Base-by-base conservation (phyloP, 1,139 yeast species). In the Ogataea hybrid region DNA sequence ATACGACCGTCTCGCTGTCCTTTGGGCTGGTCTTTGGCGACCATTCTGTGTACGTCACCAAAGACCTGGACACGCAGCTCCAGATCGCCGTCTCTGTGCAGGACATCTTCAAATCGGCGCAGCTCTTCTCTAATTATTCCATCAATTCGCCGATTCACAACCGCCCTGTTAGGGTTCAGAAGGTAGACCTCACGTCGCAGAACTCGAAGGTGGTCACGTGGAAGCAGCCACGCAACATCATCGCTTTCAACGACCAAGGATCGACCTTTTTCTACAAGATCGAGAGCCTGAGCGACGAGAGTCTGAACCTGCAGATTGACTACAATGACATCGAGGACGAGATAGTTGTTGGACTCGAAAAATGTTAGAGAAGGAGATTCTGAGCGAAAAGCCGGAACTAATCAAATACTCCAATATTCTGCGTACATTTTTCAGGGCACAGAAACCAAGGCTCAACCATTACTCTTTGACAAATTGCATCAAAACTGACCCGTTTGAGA, bases 191-290 rank as follows among this genome's bases (percentile, higher is more conserved):
- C 33, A 45, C 23, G 2, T 50, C 61, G 2, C 42, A 56, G 1
- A 68, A 72, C 7, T 53, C 56, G 3, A 28, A 22, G 5, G 47
- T 57, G 17, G 46, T 50, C 27, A 47, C 60, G 0, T 58, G 62
- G 56, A 41, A 52, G 11, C 52, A 54, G 8, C 57, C 77, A 16
- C 41, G 44, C 29, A 50, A 57, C 41, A 41, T 61, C 1, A 64
- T 81, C 27, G 81, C 87, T 0, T 78, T 75, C 56, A 76, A 77
- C 4, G 88, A 81, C n/a, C 89, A 85, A 44, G 85, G 89, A 0
- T 78, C 79, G 0, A 72, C 79, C 1, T 74, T 73, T 37, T 79
- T 83, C 46, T 86, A 75, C 59, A 71, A 73, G 39, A 70, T 84
- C 18, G 60, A 59, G 23, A 63, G 48, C n/a, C 37, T 59, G 16